Base-by-base conservation (phyloP, 2,329 filamentous ascomycete genomes). In the Botrytis cinerea region DNA sequence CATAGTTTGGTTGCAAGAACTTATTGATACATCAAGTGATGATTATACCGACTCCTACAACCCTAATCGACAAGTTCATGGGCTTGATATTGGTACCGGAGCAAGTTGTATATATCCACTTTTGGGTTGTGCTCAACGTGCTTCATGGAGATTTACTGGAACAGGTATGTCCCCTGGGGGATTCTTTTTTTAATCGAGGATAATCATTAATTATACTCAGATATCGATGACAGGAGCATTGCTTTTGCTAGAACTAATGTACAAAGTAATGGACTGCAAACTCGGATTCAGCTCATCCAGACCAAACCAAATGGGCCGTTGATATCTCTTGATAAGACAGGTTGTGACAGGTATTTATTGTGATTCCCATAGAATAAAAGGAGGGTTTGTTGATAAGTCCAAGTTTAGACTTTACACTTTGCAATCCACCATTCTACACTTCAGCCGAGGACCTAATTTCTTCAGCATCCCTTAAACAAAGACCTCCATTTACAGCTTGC, bases 361-460 rank as follows among this genome's bases (percentile, higher is more conserved):
- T 32, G 20, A 6, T 25, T 6, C n/a, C n/a, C 48, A 6, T 32
- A 2, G 1, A 71, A 46, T 46, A 60, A 61, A 38, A 60, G 64
- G 25, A 10, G 14, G 32, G 32, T 38, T 66, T 74, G 69, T 74
- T 78, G 38, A 68, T 10, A 57, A 57, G 16, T 51, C 63, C 10
- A 66, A 86, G 84, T 4, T 85, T 97, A 61, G 91, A 95, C 80
- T 98, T 98, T 81, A 90, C 89, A 74, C 97, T 98, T 90, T 95
- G 92, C 76, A 99, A 99, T 77, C 96, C 96, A 0, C 96, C 96
- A 0, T 99, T 99, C 83, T 98, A 98, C 84, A 82, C 86, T n/a
- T 94, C 93, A 0, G 83, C 87, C 4, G 82, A 86, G 8, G 94
- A 97, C 69, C 88, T 98, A 82, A 77, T 87, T 4, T 83, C 84